Percentiles rank a stretch among this genome's conserved stretches.
These are phyloP conservation scores for Fibroporia radiculosa DNA, from an alignment of 768 basidiomycete genomes.

Conservation along the genomic window DNA sequence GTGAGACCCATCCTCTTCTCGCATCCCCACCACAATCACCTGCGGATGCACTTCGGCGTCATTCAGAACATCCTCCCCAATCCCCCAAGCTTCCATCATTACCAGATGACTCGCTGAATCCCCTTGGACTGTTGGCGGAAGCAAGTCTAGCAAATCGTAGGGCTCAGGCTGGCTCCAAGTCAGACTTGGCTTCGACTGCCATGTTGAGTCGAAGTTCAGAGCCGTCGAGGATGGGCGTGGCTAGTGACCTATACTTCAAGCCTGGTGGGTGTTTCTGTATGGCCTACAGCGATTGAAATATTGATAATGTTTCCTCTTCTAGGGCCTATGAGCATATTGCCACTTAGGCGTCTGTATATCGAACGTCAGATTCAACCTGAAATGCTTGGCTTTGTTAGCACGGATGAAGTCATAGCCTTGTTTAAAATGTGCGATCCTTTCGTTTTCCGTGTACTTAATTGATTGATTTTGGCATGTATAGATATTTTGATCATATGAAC, in stretches of 20 bases:
- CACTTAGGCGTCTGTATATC: conserved; percentile 74
- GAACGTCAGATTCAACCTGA: conserved; percentile 90
- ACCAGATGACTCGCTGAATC: conserved; percentile 89
- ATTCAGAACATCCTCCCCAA: conserved; percentile 24
- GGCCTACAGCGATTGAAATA: neutral
- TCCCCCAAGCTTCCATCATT: conserved; percentile 87
- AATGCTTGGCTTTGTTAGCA: conserved; percentile 81
- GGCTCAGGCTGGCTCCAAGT: conserved; percentile 35
- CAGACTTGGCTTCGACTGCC: conserved; percentile 7
- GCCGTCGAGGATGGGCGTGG: conserved; percentile 57
- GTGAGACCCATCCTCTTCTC: conserved; percentile 50
- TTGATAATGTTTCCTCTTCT: neutral
- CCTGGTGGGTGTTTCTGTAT: conserved; percentile 49
- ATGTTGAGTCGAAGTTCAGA: conserved; percentile 7
- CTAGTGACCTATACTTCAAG: conserved; percentile 86
- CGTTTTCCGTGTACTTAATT: neutral
- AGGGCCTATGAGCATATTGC: conserved; percentile 87
- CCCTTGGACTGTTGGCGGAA: conserved; percentile 87
- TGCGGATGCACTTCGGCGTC: conserved; percentile 36
- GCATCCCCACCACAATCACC: conserved; percentile 25
- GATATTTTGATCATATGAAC: conserved; percentile 72
- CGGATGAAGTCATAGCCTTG: conserved; percentile 84
- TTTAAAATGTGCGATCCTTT: conserved; percentile 74
- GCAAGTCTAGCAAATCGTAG: conserved; percentile 73
- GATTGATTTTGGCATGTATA: conserved; percentile 22